phyloP scores from a whole-genome alignment of 129 eudicot species.

The Lactuca sativa region DNA sequence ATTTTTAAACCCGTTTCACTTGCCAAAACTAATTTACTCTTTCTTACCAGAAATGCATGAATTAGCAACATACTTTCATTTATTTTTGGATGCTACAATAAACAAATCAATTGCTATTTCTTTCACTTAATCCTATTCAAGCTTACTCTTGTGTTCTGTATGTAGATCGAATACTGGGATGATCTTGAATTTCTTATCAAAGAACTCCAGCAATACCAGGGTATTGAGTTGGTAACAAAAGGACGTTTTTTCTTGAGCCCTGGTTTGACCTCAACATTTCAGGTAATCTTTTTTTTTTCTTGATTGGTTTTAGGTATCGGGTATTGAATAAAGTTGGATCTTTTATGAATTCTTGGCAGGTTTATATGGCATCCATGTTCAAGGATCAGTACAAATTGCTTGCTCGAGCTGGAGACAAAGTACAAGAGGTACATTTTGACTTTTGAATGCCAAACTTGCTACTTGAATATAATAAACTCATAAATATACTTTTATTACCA shows the following conservation, averaged over 20 bases:
- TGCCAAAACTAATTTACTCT: background rate
- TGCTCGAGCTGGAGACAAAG: conserved; percentile 87
- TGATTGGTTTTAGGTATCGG: conserved; percentile 1
- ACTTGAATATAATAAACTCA: background rate
- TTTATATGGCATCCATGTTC: conserved; percentile 87
- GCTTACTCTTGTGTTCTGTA: conserved; percentile 12
- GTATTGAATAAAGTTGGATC: background rate
- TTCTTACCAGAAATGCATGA: background rate
- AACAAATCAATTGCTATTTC: background rate
- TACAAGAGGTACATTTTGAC: conserved; percentile 67
- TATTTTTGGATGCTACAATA: too few species aligned
- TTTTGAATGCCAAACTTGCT: conserved; percentile 13
- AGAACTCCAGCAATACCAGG: conserved; percentile 61
- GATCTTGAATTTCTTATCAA: conserved; percentile 70
- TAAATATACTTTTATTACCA: too few species aligned
- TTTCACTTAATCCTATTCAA: background rate
- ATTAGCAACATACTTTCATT: too few species aligned
- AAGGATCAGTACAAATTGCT: conserved; percentile 85
- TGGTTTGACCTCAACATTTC: conserved; percentile 78
- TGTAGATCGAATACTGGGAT: conserved; percentile 52
- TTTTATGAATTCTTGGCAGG: conserved; percentile 42
- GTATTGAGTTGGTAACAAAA: conserved; percentile 70
- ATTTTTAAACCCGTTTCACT: background rate
- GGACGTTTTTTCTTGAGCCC: conserved; percentile 87
- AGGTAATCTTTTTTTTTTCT: conserved; percentile 39